phyloP scores from a whole-genome alignment of 306 rosid species.

The Vigna angularis region DNA sequence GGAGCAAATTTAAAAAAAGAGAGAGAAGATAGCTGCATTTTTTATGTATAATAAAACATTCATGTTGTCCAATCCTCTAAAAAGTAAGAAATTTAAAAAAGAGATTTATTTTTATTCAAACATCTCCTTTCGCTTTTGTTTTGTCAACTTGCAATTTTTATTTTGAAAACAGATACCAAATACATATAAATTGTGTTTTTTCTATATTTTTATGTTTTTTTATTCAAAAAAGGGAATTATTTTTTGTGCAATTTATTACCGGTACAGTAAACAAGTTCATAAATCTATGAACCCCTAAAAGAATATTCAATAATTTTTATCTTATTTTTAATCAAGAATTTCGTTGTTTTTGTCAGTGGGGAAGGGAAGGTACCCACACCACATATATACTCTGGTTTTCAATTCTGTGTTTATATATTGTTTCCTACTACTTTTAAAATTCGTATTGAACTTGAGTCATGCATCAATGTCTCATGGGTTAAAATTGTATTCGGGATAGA shows the following conservation, averaged over 20 bases:
- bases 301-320: too few species aligned
- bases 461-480: conserved; percentile 6
- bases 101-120: too few species aligned
- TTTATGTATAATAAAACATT: too few species aligned
- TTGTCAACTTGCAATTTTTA: too few species aligned
- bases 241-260: neutral
- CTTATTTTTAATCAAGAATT: too few species aligned
- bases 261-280: neutral
- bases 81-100: too few species aligned
- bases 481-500: conserved; percentile 36
- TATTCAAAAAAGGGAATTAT: too few species aligned
- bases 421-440: neutral
- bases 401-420: neutral
- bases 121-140: too few species aligned
- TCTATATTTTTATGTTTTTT: too few species aligned
- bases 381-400: neutral
- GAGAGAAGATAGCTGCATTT: too few species aligned
- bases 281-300: neutral
- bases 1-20: neutral
- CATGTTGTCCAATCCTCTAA: too few species aligned
- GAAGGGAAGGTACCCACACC: neutral
- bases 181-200: neutral
- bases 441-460: neutral
- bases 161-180: too few species aligned
- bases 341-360: neutral